Base-by-base conservation (phyloP, 768 basidiomycete species). In the Rhodotorula paludigena region DNA sequence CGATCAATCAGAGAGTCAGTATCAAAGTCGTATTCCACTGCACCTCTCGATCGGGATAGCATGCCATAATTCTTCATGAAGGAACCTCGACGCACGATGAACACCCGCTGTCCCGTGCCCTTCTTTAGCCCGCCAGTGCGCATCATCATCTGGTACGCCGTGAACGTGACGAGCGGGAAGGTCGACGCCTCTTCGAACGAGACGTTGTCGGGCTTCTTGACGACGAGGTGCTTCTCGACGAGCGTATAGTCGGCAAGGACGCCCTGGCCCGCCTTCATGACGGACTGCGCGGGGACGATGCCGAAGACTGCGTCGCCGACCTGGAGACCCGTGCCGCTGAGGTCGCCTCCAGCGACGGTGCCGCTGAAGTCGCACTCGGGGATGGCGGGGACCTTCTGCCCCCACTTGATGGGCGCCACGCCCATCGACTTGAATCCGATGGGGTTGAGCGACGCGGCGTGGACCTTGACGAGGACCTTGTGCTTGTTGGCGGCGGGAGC, bases 281-380 rank as follows among this genome's bases (percentile, higher is more conserved):
- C 38, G 14, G 38, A 48, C 81, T 82, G 30, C 5, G 80, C 69
- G 3, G 82, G 76, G 15, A 84, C 80, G 57, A 80, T 81, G 0
- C 87, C 89, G 73, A 84, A 85, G 6, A 90, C 84, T 49, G 82
- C 80, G 66, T 89, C 86, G 2, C 89, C 88, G 4, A 78, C 75
- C 5, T 79, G 77, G 73, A 86, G 85, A 11, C 80, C 79, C 0
- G 84, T 80, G 28, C 80, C 82, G 68, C 85, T 85, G 1, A 81
- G 77, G 63, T 84, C 54, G 2, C 65, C 66, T 1, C 74, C 82
- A 23, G 83, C 84, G 20, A 90, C 78, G 9, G 83, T 79, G 6
- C 89, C 89, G 0, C 86, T 78, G 36, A 89, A 77, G 72, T 90
- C 89, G 58, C 81, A 74, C 72, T 86, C 88, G 36, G 85, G 80